phyloP scores from a whole-genome alignment of 345 rosid species.

The Psidium guajava region DNA sequence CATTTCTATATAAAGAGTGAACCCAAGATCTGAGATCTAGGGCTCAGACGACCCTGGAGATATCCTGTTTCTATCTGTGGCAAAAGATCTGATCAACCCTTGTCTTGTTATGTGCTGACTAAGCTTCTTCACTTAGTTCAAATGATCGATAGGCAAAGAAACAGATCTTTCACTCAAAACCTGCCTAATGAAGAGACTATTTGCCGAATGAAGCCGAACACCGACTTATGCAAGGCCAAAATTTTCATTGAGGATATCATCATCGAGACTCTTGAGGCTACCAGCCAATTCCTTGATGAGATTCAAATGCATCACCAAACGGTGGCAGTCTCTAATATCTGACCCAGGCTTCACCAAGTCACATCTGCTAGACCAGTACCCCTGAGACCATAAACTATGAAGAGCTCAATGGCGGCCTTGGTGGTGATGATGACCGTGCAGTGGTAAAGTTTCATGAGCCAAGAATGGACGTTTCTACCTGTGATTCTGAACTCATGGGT shows the following conservation, averaged over 20 bases:
- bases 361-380: background rate
- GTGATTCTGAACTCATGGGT: background rate
- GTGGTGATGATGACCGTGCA: background rate
- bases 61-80: no score
- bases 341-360: background rate
- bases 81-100: no score
- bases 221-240: background rate
- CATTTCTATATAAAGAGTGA: no score
- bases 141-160: background rate
- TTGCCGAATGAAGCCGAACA: background rate
- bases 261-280: slow-evolving; percentile 2
- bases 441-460: background rate
- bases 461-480: background rate
- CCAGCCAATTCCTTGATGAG: slow-evolving; percentile 1
- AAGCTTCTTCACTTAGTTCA: no score
- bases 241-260: background rate
- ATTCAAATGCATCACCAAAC: slow-evolving; percentile 3
- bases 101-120: no score
- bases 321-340: background rate
- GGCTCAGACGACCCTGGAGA: no score
- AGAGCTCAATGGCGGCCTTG: background rate
- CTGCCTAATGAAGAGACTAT: background rate
- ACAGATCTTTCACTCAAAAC: background rate
- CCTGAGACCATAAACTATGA: background rate
- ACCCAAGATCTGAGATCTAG: no score